Evolutionary conservation across 495 filamentous ascomycete genomes (phyloP).

Genomic region (Opeltia flavorubescens): DNA sequence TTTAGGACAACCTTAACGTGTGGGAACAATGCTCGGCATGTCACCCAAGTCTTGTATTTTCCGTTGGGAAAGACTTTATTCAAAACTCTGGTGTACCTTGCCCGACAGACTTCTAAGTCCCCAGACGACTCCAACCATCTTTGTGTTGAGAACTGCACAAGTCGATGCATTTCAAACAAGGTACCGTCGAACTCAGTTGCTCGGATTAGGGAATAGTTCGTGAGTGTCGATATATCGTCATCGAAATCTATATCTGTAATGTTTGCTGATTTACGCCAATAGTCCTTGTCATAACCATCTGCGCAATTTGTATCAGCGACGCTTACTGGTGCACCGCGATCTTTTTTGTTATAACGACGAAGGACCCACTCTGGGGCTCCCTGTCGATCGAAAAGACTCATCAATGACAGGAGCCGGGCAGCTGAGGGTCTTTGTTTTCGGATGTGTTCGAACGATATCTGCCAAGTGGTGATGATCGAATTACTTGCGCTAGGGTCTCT

Average conservation of each 20-base stretch:
- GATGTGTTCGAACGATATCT: conserved; percentile 35
- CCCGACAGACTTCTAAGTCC: conserved; percentile 25
- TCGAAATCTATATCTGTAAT: conserved; percentile 22
- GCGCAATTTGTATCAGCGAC: neutral
- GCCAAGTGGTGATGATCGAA: conserved; percentile 32
- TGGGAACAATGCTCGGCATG: conserved; percentile 18
- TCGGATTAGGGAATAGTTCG: conserved; percentile 30
- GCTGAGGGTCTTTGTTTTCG: conserved; percentile 13
- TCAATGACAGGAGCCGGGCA: conserved; percentile 19
- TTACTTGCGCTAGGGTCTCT: conserved; percentile 28
- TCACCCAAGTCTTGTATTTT: conserved; percentile 18
- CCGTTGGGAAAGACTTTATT: conserved; percentile 24
- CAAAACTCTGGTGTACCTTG: conserved; percentile 25
- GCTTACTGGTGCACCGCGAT: neutral
- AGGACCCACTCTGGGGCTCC: conserved; percentile 17
- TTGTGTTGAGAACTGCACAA: conserved; percentile 31
- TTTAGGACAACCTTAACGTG: conserved; percentile 14
- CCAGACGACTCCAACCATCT: conserved; percentile 27
- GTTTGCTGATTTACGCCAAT: neutral
- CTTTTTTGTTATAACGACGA: neutral
- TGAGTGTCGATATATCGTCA: conserved; percentile 26
- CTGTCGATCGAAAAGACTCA: conserved; percentile 23
- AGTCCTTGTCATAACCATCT: conserved; percentile 3
- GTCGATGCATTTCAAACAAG: conserved; percentile 30
- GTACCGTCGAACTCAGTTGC: conserved; percentile 4